Conservation (phyloP, 805 yeast species). For the Candida coleopterorum region DNA sequence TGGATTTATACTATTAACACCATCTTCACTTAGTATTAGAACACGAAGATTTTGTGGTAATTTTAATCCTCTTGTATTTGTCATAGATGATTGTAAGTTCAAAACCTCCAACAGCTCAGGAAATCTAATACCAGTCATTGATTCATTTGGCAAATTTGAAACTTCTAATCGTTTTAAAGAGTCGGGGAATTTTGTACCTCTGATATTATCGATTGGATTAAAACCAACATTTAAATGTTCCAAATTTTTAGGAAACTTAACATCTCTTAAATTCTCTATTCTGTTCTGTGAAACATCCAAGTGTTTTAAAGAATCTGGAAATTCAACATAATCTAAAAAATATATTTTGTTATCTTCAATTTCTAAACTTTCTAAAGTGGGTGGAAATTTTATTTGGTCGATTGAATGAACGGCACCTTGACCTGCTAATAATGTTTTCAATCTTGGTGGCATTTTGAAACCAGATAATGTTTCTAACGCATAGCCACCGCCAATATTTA, state of each 20-base stretch:
- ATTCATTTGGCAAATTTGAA: conserved; percentile 41
- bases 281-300: conserved; percentile 37
- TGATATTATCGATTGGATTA: conserved; percentile 40
- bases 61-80: conserved; percentile 40
- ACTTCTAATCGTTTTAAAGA: conserved; percentile 30
- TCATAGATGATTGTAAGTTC: conserved; percentile 41
- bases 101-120: conserved; percentile 34
- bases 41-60: conserved; percentile 28
- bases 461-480: conserved; percentile 37
- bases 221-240: conserved; percentile 25
- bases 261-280: conserved; percentile 33
- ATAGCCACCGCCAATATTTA: conserved; percentile 37
- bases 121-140: conserved; percentile 43
- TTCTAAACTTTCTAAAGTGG: conserved; percentile 27
- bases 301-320: conserved; percentile 25
- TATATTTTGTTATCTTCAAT: conserved; percentile 34
- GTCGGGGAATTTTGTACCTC: conserved; percentile 39
- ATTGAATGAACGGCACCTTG: conserved; percentile 30
- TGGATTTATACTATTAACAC: conserved; percentile 43
- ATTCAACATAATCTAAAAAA: conserved; percentile 35
- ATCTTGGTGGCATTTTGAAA: conserved; percentile 31
- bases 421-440: conserved; percentile 27
- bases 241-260: conserved; percentile 31
- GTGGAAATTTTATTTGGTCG: conserved; percentile 33
- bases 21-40: conserved; percentile 33